Evolutionary conservation across 148 eudicot species (phyloP), one percentile per base, ranked within the genome.

Genomic region (Salicornia ramosissima): DNA sequence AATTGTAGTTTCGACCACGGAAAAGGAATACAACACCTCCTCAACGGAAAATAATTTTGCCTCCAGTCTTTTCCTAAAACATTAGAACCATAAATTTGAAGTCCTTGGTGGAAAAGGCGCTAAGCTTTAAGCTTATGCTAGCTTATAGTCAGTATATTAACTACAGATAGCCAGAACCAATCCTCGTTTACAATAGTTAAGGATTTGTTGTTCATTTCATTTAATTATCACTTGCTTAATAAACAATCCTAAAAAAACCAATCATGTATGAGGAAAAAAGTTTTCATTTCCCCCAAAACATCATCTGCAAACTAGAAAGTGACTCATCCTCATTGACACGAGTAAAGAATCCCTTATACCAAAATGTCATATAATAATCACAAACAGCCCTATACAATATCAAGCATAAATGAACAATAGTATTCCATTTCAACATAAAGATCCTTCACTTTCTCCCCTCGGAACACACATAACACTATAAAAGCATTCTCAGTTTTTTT

Each of bases 1-100:
- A 83, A 77, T 90, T 94, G 83, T 94, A 94, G 80, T 94, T 94
- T 78, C 97, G 82, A 64, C 98, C 97, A 39, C 97, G 96, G 64
- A 94, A 94, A 69, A 94, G 98, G 81, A 74, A 90, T 34, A 94
- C 26, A 34, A 80, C 73, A 14, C 98, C 98, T 65, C 97, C 98
- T 84, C 65, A 80, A 64, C 84, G 76, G 79, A 77, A 79, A 70
- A 90, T 87, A 59, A 94, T 82, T 77, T 87, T 87, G 71, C 98
- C 98, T 60, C 98, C 97, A 13, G 98, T 85, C 75, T 86, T 94
- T 64, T 93, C 97, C 98, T 93, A 88, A 67, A 72, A 74, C 59
- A 40, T 12, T 45, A 26, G 28, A 46, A 75, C n/a, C 18, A 63
- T 60, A 34, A 49, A 36, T 28, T 14, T 52, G 64, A 69, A 21